These are phyloP conservation scores for Phytophthora capsici DNA, from an alignment of 352 stramenopile species.

Conservation along the genomic window DNA sequence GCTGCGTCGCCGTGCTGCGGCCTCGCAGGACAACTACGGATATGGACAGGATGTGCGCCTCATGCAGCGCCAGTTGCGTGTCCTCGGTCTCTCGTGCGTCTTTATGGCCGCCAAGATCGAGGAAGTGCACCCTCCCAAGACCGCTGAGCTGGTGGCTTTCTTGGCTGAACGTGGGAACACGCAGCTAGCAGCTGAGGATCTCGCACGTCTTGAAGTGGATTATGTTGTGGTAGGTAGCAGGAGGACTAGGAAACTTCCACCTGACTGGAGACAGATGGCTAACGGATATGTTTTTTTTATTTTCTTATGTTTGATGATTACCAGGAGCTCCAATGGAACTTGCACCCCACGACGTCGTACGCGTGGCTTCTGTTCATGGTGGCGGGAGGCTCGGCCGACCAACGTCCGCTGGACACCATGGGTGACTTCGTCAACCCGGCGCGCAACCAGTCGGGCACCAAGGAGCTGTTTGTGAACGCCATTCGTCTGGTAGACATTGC, in stretches of 20 bases:
- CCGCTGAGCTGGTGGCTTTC: constrained; percentile 67
- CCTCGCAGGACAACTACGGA: constrained; percentile 43
- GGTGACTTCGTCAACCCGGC: constrained; percentile 73
- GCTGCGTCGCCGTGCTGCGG: constrained; percentile 58
- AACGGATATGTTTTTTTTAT: constrained; percentile 5
- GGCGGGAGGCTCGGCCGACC: constrained; percentile 66
- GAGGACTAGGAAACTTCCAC: not conserved
- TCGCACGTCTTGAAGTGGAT: constrained; percentile 66
- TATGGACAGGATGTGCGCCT: constrained; percentile 59
- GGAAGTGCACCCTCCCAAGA: constrained; percentile 81
- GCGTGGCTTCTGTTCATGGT: constrained; percentile 84
- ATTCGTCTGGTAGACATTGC: constrained; percentile 77
- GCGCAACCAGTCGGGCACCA: constrained; percentile 65
- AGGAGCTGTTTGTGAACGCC: constrained; percentile 75
- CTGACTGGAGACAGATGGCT: constrained; percentile 18
- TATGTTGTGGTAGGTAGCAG: constrained; percentile 58
- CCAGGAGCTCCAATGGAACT: constrained; percentile 84
- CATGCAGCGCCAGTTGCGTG: constrained; percentile 64
- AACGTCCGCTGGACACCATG: constrained; percentile 71
- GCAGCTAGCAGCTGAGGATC: constrained; percentile 52
- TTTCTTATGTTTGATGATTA: constrained; percentile 23
- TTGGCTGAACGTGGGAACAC: constrained; percentile 57
- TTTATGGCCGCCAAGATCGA: constrained; percentile 90
- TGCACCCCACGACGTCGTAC: constrained; percentile 77
- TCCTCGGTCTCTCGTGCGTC: constrained; percentile 67